Conservation (phyloP, 305 asterid genomes). For the Andrographis paniculata region DNA sequence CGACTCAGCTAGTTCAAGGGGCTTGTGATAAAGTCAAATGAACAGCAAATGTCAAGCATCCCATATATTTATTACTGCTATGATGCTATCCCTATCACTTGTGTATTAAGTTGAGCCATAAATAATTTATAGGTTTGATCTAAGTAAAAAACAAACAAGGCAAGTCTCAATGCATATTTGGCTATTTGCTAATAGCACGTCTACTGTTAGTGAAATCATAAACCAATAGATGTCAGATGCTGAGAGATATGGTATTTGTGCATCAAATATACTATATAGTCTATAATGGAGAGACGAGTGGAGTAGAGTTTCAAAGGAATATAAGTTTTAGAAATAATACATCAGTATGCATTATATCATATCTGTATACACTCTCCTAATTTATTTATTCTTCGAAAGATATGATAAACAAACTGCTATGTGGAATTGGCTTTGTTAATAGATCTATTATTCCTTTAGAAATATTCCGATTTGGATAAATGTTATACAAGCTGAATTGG, state of each 20-base stretch:
- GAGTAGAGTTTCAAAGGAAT: neutral
- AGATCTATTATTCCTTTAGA: too few relatives aligned
- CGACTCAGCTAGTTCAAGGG: slow-evolving; percentile 29
- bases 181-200: too few relatives aligned
- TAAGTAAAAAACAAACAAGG: too few relatives aligned
- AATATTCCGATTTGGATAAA: too few relatives aligned
- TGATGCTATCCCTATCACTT: too few relatives aligned
- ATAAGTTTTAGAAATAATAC: neutral
- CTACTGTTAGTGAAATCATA: too few relatives aligned
- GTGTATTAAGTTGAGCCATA: slow-evolving; percentile 1
- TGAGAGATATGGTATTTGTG: too few relatives aligned
- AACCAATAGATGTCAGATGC: too few relatives aligned
- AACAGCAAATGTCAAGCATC: neutral
- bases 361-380: neutral
- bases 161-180: too few relatives aligned
- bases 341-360: neutral
- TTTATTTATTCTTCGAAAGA: neutral
- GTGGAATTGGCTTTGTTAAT: too few relatives aligned
- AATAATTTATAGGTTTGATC: slow-evolving; percentile 4
- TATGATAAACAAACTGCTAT: slow-evolving; percentile 4
- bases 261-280: too few relatives aligned
- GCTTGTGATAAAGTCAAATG: neutral
- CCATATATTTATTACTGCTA: neutral
- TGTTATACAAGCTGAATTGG: slow-evolving; percentile 6
- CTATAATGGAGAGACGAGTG: too few relatives aligned